Conservation (phyloP, 345 rosid species). For the Gossypium thurberi region DNA sequence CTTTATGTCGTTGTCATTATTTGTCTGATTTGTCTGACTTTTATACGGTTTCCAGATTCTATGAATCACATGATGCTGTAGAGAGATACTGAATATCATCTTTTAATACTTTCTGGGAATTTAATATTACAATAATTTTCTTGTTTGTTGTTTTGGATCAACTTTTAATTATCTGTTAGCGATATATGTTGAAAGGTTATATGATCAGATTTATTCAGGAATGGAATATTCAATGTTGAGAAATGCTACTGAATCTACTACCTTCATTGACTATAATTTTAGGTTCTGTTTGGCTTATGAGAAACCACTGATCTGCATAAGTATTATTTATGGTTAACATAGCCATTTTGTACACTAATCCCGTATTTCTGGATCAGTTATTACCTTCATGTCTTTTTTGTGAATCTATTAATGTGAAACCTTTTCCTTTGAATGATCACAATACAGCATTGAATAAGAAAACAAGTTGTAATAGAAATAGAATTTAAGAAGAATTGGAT, state of each 20-base stretch:
- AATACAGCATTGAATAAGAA: neutral
- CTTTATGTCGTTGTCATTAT: constrained; percentile 3
- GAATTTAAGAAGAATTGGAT: neutral
- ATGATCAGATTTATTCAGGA: neutral
- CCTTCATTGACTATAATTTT: neutral
- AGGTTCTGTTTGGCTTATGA: constrained; percentile 6
- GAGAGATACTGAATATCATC: neutral
- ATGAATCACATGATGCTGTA: neutral
- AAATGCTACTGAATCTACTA: neutral
- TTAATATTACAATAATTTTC: neutral
- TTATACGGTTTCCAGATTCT: neutral
- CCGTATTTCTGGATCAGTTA: neutral
- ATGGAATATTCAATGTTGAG: neutral
- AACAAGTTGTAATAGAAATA: neutral
- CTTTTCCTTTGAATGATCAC: neutral
- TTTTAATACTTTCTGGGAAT: neutral
- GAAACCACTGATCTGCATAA: neutral
- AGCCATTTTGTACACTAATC: neutral
- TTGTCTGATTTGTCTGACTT: neutral
- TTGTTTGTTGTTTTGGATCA: neutral
- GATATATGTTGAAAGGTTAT: neutral
- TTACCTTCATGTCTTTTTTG: neutral
- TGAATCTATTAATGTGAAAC: neutral
- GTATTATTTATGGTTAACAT: neutral
- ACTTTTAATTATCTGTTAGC: neutral